These are phyloP conservation scores for Sphagnum contortum DNA, from an alignment of 225 moss, liverwort and hornwort species.

Conservation along the genomic window DNA sequence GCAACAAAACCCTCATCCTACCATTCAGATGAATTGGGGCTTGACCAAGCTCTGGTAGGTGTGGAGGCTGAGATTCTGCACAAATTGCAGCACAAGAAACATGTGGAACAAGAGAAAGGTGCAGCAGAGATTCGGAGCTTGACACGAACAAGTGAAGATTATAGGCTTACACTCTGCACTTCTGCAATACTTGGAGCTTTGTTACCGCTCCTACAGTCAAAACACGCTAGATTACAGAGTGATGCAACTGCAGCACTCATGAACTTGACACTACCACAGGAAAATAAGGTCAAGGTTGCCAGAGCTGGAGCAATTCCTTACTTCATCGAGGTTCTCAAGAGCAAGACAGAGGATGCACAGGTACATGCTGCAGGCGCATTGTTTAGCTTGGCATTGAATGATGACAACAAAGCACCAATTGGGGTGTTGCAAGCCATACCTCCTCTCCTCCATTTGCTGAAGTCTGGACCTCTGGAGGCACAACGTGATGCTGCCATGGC, in stretches of 20 bases:
- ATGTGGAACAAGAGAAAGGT: slow-evolving; percentile 71
- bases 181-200: slow-evolving; percentile 46
- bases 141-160: slow-evolving; percentile 53
- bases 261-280: slow-evolving; percentile 74
- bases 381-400: slow-evolving; percentile 82
- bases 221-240: slow-evolving; percentile 51
- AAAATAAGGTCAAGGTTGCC: slow-evolving; percentile 85
- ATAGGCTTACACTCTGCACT: slow-evolving; percentile 52
- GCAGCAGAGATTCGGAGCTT: slow-evolving; percentile 64
- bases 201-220: slow-evolving; percentile 52
- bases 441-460: slow-evolving; percentile 65
- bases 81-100: slow-evolving; percentile 48
- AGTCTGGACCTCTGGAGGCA: slow-evolving; percentile 42
- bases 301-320: slow-evolving; percentile 67
- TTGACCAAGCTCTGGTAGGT: slow-evolving; percentile 17
- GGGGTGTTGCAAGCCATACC: slow-evolving; percentile 92
- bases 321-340: slow-evolving; percentile 69
- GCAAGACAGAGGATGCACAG: slow-evolving; percentile 51
- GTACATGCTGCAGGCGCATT: slow-evolving; percentile 84
- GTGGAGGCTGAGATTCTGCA: slow-evolving; percentile 26
- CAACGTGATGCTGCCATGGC: slow-evolving; percentile 93
- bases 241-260: slow-evolving; percentile 73
- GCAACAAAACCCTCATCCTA: slow-evolving; percentile 54
- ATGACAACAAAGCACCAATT: slow-evolving; percentile 88
- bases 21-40: slow-evolving; percentile 6